Percentiles rank a stretch among this genome's conserved stretches.
Conservation (phyloP, 331 rosid genomes). For the Acacia concinna region DNA sequence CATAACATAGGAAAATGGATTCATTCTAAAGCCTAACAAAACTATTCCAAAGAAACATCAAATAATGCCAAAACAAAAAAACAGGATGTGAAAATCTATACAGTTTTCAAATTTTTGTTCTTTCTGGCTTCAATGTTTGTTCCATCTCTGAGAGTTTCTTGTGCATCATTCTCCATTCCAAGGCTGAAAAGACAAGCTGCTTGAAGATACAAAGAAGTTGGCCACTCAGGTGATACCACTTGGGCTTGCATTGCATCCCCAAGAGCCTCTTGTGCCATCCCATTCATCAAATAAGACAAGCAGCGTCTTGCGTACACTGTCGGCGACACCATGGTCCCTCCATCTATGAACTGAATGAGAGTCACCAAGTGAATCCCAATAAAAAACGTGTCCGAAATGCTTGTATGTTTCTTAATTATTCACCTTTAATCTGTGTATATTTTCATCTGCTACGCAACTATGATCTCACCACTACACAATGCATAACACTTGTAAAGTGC, state of each 20-base stretch:
- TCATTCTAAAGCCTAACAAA: conserved; percentile 38
- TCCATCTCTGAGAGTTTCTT: conserved; percentile 84
- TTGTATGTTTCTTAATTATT: not conserved
- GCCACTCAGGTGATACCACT: conserved; percentile 90
- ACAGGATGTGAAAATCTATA: conserved; percentile 38
- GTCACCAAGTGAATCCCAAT: not conserved
- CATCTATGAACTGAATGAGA: conserved; percentile 72
- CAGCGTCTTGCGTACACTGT: conserved; percentile 90
- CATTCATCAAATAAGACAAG: conserved; percentile 80
- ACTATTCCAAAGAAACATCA: conserved; percentile 15
- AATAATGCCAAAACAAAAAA: conserved; percentile 4
- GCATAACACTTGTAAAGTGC: not conserved
- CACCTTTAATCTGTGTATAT: not conserved
- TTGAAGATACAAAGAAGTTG: conserved; percentile 87
- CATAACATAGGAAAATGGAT: conserved; percentile 33
- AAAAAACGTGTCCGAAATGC: not conserved
- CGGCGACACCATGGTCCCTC: conserved; percentile 97
- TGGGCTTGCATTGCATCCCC: conserved; percentile 99
- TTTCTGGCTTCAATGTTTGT: conserved; percentile 81
- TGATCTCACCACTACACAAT: not conserved
- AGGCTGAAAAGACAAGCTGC: conserved; percentile 86
- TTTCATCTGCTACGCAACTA: not conserved
- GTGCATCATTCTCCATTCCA: conserved; percentile 93
- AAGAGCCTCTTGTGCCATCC: conserved; percentile 69
- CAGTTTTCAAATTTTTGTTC: conserved; percentile 51